These are phyloP conservation scores for Venturia pyrina DNA, from an alignment of 2,329 filamentous ascomycete genomes.

Conservation along the genomic window DNA sequence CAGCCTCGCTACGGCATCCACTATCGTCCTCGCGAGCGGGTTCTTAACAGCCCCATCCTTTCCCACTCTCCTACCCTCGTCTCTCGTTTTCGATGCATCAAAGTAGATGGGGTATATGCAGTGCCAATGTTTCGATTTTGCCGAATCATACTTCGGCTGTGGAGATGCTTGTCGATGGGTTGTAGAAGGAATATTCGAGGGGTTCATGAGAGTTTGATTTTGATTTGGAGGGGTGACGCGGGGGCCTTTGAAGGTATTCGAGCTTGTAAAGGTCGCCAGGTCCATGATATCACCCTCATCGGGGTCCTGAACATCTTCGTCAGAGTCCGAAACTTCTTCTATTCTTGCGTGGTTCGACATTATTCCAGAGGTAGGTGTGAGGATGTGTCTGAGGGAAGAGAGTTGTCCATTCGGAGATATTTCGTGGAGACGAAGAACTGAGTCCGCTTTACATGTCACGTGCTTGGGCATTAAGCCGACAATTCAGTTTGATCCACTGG, in stretches of 20 bases:
- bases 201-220: slow-evolving; percentile 22
- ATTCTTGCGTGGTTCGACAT: slow-evolving; percentile 77
- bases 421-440: neutral
- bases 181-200: slow-evolving; percentile 19
- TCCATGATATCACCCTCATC: slow-evolving; percentile 72
- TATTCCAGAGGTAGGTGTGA: neutral
- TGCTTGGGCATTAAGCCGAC: no score
- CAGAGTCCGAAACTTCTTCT: slow-evolving; percentile 84
- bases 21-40: slow-evolving; percentile 81
- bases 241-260: slow-evolving; percentile 16
- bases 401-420: neutral
- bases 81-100: slow-evolving; percentile 62
- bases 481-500: no score
- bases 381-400: neutral
- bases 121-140: slow-evolving; percentile 59
- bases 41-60: slow-evolving; percentile 64
- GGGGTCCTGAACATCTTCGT: slow-evolving; percentile 52
- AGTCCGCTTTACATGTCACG: neutral
- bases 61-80: slow-evolving; percentile 72
- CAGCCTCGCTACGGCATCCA: slow-evolving; percentile 68
- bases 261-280: slow-evolving; percentile 53
- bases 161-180: slow-evolving; percentile 19
- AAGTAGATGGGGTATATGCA: slow-evolving; percentile 96
- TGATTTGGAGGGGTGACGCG: slow-evolving; percentile 31
- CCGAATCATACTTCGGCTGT: slow-evolving; percentile 22